phyloP scores from a whole-genome alignment of 306 rosid species.

The Echinosophora koreensis region DNA sequence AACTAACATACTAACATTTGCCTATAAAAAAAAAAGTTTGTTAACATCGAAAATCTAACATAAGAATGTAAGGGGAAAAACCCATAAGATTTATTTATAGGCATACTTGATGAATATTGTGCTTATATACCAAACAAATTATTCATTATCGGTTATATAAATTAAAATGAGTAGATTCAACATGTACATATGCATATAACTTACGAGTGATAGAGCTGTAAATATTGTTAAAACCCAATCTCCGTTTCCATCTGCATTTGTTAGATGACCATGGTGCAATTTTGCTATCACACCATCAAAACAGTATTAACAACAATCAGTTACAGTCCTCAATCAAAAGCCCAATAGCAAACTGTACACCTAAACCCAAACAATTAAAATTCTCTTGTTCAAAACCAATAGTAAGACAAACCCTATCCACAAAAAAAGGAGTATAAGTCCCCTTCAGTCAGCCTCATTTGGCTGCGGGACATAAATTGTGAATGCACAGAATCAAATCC shows the following conservation, averaged over 20 bases:
- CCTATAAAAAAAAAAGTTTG: too few relatives aligned
- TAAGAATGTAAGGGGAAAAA: slow-evolving; percentile 1
- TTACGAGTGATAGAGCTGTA: slow-evolving; percentile 88
- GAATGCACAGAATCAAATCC: too few relatives aligned
- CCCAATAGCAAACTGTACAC: slow-evolving; percentile 1
- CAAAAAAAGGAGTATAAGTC: too few relatives aligned
- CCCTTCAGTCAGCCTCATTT: too few relatives aligned
- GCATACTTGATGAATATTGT: not conserved
- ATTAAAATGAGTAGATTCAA: slow-evolving; percentile 16
- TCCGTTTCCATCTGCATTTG: slow-evolving; percentile 97
- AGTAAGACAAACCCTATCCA: not conserved
- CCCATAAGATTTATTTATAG: not conserved
- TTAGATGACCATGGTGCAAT: slow-evolving; percentile 89
- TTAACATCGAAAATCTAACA: not conserved
- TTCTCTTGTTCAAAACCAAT: slow-evolving; percentile 14
- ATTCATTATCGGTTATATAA: not conserved
- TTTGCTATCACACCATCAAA: slow-evolving; percentile 69
- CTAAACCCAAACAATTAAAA: slow-evolving; percentile 2
- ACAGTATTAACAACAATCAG: slow-evolving; percentile 34
- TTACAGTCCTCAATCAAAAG: slow-evolving; percentile 32
- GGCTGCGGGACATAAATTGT: too few relatives aligned
- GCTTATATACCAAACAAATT: not conserved
- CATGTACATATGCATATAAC: slow-evolving; percentile 43
- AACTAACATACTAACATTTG: too few relatives aligned
- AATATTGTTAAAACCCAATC: slow-evolving; percentile 95